Conservation (phyloP, 805 yeast species). For the Cyberlindnera nakhonratchasimensis region DNA sequence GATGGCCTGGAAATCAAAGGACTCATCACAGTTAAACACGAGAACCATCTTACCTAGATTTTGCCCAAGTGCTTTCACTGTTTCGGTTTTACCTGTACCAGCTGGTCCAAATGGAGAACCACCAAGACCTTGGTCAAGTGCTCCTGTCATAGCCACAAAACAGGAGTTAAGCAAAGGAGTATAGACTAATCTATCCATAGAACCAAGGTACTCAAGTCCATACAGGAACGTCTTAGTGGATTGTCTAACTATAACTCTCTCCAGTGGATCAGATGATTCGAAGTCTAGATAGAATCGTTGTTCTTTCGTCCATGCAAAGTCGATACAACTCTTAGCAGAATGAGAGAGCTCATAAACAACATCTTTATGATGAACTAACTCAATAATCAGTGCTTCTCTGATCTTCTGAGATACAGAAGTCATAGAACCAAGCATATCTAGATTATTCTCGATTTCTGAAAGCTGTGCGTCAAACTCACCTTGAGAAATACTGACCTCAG, state of each 20-base stretch:
- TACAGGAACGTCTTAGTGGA: conserved; percentile 51
- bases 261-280: conserved; percentile 26
- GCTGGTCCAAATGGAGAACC: conserved; percentile 95
- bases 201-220: conserved; percentile 82
- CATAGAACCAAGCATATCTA: conserved; percentile 15
- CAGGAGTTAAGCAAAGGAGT: conserved; percentile 70
- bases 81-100: conserved; percentile 95
- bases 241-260: conserved; percentile 46
- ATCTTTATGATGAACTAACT: conserved; percentile 56
- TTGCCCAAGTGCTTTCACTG: conserved; percentile 79
- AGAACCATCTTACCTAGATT: conserved; percentile 75
- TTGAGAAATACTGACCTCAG: conserved; percentile 33
- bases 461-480: neutral
- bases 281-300: conserved; percentile 42
- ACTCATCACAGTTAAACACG: conserved; percentile 89
- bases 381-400: conserved; percentile 62
- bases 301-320: conserved; percentile 47
- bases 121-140: conserved; percentile 72
- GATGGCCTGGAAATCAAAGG: conserved; percentile 78
- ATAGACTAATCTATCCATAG: conserved; percentile 65
- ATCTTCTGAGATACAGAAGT: conserved; percentile 44
- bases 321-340: conserved; percentile 10
- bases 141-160: conserved; percentile 67
- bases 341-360: conserved; percentile 28
- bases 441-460: neutral